phyloP scores from a whole-genome alignment of 768 basidiomycete genomes.

The Paxillus ammoniavirescens region DNA sequence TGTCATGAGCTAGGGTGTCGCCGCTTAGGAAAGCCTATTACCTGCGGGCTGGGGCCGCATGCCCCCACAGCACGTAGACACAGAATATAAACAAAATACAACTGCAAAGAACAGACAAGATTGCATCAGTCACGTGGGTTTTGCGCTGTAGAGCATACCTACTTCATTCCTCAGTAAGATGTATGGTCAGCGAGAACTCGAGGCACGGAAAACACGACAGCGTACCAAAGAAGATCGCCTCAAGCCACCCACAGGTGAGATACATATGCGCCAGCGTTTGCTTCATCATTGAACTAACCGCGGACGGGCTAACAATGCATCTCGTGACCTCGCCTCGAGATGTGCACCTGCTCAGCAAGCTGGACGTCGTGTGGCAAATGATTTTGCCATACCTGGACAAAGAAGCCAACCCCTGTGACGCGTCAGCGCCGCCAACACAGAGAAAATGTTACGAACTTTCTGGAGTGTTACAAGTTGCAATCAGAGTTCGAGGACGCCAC shows the following conservation, averaged over 20 bases:
- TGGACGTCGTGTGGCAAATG: no score
- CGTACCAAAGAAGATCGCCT: conserved; percentile 21
- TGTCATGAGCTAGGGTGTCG: neutral
- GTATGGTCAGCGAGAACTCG: neutral
- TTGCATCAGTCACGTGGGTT: neutral
- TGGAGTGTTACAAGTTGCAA: no score
- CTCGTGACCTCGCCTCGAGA: no score
- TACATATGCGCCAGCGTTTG: neutral
- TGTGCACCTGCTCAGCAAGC: no score
- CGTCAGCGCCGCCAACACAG: no score
- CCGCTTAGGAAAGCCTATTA: neutral
- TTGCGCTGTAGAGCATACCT: neutral
- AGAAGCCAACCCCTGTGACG: no score
- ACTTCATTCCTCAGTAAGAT: neutral
- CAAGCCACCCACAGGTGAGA: conserved; percentile 5
- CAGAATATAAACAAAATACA: conserved; percentile 2
- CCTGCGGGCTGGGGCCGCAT: neutral
- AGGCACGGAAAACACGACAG: neutral
- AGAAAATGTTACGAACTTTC: no score
- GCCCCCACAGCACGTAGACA: neutral
- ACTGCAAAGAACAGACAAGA: neutral
- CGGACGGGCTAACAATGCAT: no score
- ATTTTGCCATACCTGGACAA: no score
- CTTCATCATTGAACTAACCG: conserved; percentile 2
- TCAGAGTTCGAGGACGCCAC: no score